Percentiles rank a stretch among this genome's conserved stretches.
These are phyloP conservation scores for Magnusiomyces sp. DNA, from an alignment of 1,139 yeast genomes.

Conservation along the genomic window DNA sequence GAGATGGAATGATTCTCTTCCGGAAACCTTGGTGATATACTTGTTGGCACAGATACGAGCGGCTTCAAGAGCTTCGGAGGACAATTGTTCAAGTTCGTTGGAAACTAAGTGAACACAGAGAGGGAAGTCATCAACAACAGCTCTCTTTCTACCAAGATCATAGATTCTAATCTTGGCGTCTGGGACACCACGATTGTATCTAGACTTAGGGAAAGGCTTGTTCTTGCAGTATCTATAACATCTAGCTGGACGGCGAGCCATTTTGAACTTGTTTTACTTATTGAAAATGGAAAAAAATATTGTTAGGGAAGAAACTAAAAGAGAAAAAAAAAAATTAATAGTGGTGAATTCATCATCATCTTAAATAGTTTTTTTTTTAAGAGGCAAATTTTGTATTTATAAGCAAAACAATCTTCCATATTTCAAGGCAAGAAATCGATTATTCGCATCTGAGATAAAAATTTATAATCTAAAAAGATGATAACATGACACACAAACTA, in stretches of 20 bases:
- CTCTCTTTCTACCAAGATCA: slow-evolving; percentile 99
- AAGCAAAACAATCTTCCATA: too few species aligned
- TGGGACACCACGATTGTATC: slow-evolving; percentile 99
- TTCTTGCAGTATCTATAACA: slow-evolving; percentile 99
- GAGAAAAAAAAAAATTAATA: not conserved
- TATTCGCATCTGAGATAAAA: too few species aligned
- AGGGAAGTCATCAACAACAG: slow-evolving; percentile 98
- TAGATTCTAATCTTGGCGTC: slow-evolving; percentile 98
- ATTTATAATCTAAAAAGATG: too few species aligned
- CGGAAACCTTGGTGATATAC: slow-evolving; percentile 94
- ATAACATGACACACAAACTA: too few species aligned
- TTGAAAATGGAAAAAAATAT: not conserved
- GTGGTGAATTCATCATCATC: not conserved
- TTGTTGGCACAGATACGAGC: slow-evolving; percentile 99
- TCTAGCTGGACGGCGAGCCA: slow-evolving; percentile 99
- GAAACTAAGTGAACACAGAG: slow-evolving; percentile 98
- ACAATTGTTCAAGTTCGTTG: slow-evolving; percentile 97
- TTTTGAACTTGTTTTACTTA: slow-evolving; percentile 40
- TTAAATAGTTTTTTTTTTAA: too few species aligned
- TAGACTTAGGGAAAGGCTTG: slow-evolving; percentile 99
- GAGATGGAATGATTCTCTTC: slow-evolving; percentile 99
- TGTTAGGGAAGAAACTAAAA: not conserved
- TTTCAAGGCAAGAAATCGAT: too few species aligned
- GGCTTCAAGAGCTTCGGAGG: slow-evolving; percentile 99
- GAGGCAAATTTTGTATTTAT: too few species aligned